These are phyloP conservation scores for Lentithecium fluviatile DNA, from an alignment of 495 filamentous ascomycete genomes.

Conservation along the genomic window DNA sequence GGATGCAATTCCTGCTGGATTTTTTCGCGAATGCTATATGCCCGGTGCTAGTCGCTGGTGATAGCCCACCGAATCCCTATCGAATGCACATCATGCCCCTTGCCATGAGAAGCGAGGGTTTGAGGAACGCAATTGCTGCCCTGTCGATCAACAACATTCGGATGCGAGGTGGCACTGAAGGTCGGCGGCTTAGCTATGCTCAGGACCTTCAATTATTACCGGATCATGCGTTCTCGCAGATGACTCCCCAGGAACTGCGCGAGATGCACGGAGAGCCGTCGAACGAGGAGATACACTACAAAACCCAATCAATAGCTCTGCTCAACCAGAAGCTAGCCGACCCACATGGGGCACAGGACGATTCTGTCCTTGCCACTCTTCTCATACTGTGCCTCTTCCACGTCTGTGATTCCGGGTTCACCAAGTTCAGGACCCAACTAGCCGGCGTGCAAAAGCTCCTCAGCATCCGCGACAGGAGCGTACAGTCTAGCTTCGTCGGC, in stretches of 20 bases:
- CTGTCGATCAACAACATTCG: conserved; percentile 79
- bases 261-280: conserved; percentile 39
- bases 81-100: conserved; percentile 78
- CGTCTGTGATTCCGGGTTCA: conserved; percentile 87
- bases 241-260: conserved; percentile 43
- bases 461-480: conserved; percentile 67
- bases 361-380: conserved; percentile 85
- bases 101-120: conserved; percentile 71
- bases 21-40: conserved; percentile 89
- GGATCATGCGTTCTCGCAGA: conserved; percentile 31
- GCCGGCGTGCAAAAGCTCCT: conserved; percentile 92
- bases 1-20: conserved; percentile 62
- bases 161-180: conserved; percentile 39
- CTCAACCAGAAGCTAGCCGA: conserved; percentile 82
- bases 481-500: conserved; percentile 64
- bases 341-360: conserved; percentile 68
- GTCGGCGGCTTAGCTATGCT: conserved; percentile 31
- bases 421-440: conserved; percentile 90
- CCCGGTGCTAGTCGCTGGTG: conserved; percentile 86
- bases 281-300: conserved; percentile 79
- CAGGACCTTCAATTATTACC: conserved; percentile 28
- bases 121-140: conserved; percentile 91
- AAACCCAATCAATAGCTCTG: conserved; percentile 73
- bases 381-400: conserved; percentile 88
- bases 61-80: conserved; percentile 81